Evolutionary conservation across 1,139 yeast genomes (phyloP).

Genomic region (Magnusiomyces tetraspermus): DNA sequence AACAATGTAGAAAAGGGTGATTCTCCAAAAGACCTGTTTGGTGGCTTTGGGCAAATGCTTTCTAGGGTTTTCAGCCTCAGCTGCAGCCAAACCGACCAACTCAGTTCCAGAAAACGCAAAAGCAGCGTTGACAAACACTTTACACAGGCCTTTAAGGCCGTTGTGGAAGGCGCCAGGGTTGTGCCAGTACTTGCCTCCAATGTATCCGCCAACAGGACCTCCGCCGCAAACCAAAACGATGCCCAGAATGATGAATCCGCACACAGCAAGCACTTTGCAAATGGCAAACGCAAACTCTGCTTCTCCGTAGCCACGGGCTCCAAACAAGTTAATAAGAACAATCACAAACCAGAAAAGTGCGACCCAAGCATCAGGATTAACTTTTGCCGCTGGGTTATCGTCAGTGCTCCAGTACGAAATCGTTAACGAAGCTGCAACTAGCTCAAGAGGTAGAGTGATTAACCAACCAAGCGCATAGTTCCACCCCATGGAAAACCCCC

Average conservation of each 20-base stretch:
- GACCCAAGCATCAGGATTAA: background rate
- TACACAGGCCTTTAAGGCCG: constrained; percentile 74
- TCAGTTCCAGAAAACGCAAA: constrained; percentile 84
- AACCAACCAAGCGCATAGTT: constrained; percentile 77
- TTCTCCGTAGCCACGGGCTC: constrained; percentile 70
- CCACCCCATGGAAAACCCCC: constrained; percentile 78
- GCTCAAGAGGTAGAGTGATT: constrained; percentile 65
- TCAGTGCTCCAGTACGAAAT: constrained; percentile 49
- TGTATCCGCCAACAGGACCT: constrained; percentile 49
- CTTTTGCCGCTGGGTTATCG: too few relatives aligned
- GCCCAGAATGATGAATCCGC: constrained; percentile 58
- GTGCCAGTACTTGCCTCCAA: constrained; percentile 57
- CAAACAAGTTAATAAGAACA: constrained; percentile 52
- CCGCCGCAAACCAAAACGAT: constrained; percentile 59
- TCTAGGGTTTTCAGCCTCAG: constrained; percentile 50
- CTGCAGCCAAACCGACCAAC: constrained; percentile 69
- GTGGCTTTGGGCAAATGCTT: constrained; percentile 62
- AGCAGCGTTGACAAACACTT: constrained; percentile 78
- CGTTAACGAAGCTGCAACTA: constrained; percentile 70
- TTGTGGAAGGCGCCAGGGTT: constrained; percentile 53
- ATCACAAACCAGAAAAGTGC: constrained; percentile 41
- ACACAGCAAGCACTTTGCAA: constrained; percentile 52
- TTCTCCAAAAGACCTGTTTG: constrained; percentile 66
- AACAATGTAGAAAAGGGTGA: constrained; percentile 52
- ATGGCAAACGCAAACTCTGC: constrained; percentile 59